Evolutionary conservation across 2,329 filamentous ascomycete species (phyloP).

Genomic region (Penicillium thymicola): DNA sequence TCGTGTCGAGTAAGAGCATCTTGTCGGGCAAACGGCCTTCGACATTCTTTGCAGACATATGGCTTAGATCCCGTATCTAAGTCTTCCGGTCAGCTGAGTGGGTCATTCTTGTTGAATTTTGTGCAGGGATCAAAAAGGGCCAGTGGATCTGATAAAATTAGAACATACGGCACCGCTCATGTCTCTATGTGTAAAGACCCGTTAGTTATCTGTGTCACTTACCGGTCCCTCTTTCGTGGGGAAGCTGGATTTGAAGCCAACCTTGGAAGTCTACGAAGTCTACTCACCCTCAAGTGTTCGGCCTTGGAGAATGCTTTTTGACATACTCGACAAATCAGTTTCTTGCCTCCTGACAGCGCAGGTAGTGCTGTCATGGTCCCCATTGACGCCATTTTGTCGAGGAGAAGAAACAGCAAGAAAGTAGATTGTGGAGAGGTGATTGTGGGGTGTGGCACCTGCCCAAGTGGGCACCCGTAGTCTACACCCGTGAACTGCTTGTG

Average conservation of each 20-base stretch:
- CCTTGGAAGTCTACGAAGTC: slow-evolving; percentile 2
- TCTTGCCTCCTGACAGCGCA: too few relatives aligned
- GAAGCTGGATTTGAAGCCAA: neutral
- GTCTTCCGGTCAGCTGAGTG: slow-evolving; percentile 20
- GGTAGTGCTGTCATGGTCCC: too few relatives aligned
- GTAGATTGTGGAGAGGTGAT: slow-evolving; percentile 16
- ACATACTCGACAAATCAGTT: slow-evolving; percentile 21
- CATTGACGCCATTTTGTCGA: too few relatives aligned
- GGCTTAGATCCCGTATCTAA: slow-evolving; percentile 43
- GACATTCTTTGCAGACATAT: slow-evolving; percentile 42
- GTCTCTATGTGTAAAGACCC: slow-evolving; percentile 32
- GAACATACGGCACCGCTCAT: slow-evolving; percentile 44
- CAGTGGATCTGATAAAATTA: neutral
- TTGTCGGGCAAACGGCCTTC: slow-evolving; percentile 43
- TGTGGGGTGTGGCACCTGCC: slow-evolving; percentile 22
- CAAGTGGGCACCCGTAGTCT: too few relatives aligned
- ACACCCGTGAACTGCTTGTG: neutral
- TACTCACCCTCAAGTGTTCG: slow-evolving; percentile 40
- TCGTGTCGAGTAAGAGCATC: slow-evolving; percentile 47
- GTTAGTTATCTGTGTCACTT: slow-evolving; percentile 6
- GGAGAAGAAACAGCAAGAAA: neutral
- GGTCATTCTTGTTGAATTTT: neutral
- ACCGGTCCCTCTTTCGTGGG: slow-evolving; percentile 12
- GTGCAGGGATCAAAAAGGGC: too few relatives aligned
- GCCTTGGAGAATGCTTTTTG: slow-evolving; percentile 44